Evolutionary conservation across 768 basidiomycete species (phyloP), one percentile per base, ranked within the genome.

Genomic region (Lactifluus echinatus): DNA sequence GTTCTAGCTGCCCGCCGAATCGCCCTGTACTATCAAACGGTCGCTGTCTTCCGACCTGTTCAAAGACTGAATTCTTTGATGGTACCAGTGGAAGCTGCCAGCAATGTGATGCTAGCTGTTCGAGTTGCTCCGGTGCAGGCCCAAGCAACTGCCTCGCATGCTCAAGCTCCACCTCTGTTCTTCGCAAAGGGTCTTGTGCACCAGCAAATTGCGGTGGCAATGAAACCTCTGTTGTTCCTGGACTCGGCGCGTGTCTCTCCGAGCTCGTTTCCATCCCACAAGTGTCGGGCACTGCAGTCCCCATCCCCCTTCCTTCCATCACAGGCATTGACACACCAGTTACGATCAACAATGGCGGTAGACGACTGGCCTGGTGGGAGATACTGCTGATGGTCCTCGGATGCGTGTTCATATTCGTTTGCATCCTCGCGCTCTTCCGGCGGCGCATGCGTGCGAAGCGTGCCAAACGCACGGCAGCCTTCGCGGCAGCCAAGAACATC

Each of bases 381-480:
- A 89, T 91, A 63, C 73, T 91, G 55, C 78, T 91, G 54, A 91
- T 91, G 86, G 75, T 83, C 0, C 79, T 90, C 36, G 87, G 89
- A 10, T 86, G 85, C 66, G 83, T 84, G 15, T 87, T 91, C 70
- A 83, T 91, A 70, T 83, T 89, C 67, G 55, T 89, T 40, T 68
- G 79, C 45, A 68, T 89, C 59, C 66, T 91, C 58, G 76, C 81
- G 73, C 77, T 76, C 62, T 90, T 84, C 81, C 81, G 89, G 23
- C 77, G 85, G 17, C 81, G 79, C 49, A 82, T 82, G 39, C 81
- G 81, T 67, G 84, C 83, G 67, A 77, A 79, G 65, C 81, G 88
- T 31, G 82, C 80, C 17, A 77, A 87, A 66, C 73, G 73, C 37
- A 91, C 89, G 1, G 80, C 77, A 11, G 70, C 69, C 61, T 90